Percentiles rank a stretch among this genome's conserved stretches.
Evolutionary conservation across 352 stramenopile genomes (phyloP).

Genomic region (Pythium folliculosum): DNA sequence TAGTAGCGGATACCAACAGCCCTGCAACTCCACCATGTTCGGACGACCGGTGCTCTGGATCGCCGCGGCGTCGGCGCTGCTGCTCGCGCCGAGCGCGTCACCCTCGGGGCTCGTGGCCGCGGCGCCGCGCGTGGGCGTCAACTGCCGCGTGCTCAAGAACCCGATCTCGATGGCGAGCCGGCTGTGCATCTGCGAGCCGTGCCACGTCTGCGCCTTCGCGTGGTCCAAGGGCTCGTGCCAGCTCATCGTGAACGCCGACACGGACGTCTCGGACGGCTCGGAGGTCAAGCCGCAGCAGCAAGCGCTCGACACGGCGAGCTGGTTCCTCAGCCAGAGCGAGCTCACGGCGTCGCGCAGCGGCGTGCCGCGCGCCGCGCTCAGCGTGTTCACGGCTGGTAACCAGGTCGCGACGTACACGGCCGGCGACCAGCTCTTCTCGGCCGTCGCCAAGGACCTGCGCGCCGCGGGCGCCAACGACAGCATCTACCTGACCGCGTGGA

Average conservation of each 20-base stretch:
- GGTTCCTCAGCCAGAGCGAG: slow-evolving; percentile 68
- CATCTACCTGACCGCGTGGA: slow-evolving; percentile 49
- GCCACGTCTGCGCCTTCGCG: slow-evolving; percentile 38
- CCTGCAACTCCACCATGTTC: background rate
- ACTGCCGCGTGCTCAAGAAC: slow-evolving; percentile 28
- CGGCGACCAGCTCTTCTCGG: slow-evolving; percentile 50
- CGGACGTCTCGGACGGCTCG: slow-evolving; percentile 29
- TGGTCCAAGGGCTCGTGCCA: slow-evolving; percentile 26
- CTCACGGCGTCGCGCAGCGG: slow-evolving; percentile 54
- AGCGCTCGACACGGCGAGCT: slow-evolving; percentile 18
- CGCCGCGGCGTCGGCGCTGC: background rate
- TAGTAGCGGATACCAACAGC: background rate
- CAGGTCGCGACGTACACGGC: slow-evolving; percentile 42
- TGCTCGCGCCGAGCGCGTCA: slow-evolving; percentile 2
- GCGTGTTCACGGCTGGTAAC: slow-evolving; percentile 51
- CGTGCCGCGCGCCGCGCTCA: slow-evolving; percentile 43
- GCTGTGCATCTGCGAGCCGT: slow-evolving; percentile 47
- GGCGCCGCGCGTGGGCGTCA: slow-evolving; percentile 11
- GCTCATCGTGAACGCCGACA: slow-evolving; percentile 19
- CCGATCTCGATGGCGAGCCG: slow-evolving; percentile 29
- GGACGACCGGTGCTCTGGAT: background rate
- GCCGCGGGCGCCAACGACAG: slow-evolving; percentile 37
- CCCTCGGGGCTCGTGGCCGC: background rate
- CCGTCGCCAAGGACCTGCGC: slow-evolving; percentile 49
- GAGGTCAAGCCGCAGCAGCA: slow-evolving; percentile 37